Base-by-base conservation (phyloP, 1,284 basidiomycete genomes). In the Melampsora larici-populina region DNA sequence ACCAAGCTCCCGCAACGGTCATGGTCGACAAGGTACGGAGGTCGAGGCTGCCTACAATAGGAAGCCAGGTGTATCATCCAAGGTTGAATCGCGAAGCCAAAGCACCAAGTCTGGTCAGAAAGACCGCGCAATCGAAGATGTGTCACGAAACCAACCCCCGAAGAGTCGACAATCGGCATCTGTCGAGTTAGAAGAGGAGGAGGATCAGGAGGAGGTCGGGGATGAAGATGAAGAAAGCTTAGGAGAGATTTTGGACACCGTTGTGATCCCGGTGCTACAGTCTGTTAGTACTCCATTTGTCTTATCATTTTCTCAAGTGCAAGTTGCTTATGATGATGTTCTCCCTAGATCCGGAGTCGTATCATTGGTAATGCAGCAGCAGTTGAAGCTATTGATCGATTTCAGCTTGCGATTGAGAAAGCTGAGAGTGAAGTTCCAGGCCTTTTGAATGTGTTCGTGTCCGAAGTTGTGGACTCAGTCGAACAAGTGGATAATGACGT, bases 191-290 rank as follows among this genome's bases (percentile, higher is more conserved):
- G 62, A 48, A 21, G 40, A 66, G 36, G 49, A 46, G 13, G 48
- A 67, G 36, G 74, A 63, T n/a, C 55, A 63, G 24, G 67, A 64
- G 0, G 68, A 70, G 33, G 58, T 82, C 24, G 84, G 82, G 75
- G 84, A 85, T 43, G 86, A 86, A 49, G 81, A 89, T 33, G 87
- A 87, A 17, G 87, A 92, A 62, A 90, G 91, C 15, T 91, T 92
- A 82, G 91, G 90, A 36, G 90, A 91, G 31, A 96, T 97, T 89
- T 86, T 97, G 65, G 93, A 96, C 82, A 93, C 92, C n/a, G 94
- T 97, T 46, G 90, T 97, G 78, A 85, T 96, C 49, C 94, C 94
- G 29, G 94, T 93, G 21, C 90, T 97, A 81, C 91, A 92, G 72
- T 94, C 92, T 80, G 94, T 96, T 81, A 84, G 90, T 46, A n/a